Evolutionary conservation across 192 early-diverging fungal species (phyloP).

Genomic region (Mortierella claussenii): DNA sequence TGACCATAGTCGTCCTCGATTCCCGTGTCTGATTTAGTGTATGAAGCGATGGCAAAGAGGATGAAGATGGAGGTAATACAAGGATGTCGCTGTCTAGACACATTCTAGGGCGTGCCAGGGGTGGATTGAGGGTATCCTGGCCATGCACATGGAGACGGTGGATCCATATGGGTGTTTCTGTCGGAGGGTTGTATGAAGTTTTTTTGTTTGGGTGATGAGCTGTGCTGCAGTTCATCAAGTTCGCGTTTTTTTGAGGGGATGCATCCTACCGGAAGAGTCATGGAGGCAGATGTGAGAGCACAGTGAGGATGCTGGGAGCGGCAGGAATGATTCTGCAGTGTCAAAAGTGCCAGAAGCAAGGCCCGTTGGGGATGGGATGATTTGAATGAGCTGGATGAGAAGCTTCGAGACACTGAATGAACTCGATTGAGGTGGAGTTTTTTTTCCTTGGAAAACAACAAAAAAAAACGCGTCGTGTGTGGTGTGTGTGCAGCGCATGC

Average conservation of each 20-base stretch:
- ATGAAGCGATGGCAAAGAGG: slow-evolving; percentile 20
- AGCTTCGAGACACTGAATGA: no score
- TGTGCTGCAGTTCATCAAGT: neutral
- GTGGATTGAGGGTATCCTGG: slow-evolving; percentile 6
- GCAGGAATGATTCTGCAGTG: neutral
- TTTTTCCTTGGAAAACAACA: neutral
- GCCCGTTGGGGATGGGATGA: slow-evolving; percentile 19
- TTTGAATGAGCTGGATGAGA: slow-evolving; percentile 4
- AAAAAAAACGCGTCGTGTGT: neutral
- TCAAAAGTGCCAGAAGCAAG: neutral
- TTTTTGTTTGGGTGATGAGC: slow-evolving; percentile 1
- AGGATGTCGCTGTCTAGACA: neutral
- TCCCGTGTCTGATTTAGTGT: slow-evolving; percentile 8
- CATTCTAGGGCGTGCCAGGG: slow-evolving; percentile 7
- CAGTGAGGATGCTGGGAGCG: slow-evolving; percentile 15
- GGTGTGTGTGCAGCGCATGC: neutral
- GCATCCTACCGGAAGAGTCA: slow-evolving; percentile 39
- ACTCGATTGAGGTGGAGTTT: slow-evolving; percentile 8
- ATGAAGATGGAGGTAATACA: neutral
- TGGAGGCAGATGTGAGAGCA: slow-evolving; percentile 6
- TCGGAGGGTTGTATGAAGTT: slow-evolving; percentile 32
- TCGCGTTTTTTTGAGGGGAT: neutral
- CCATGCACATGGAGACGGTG: slow-evolving; percentile 7
- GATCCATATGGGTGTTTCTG: slow-evolving; percentile 20
- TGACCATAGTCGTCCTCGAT: slow-evolving; percentile 7